Evolutionary conservation across 192 early-diverging fungal species (phyloP).

Genomic region (Coemansia sp.): DNA sequence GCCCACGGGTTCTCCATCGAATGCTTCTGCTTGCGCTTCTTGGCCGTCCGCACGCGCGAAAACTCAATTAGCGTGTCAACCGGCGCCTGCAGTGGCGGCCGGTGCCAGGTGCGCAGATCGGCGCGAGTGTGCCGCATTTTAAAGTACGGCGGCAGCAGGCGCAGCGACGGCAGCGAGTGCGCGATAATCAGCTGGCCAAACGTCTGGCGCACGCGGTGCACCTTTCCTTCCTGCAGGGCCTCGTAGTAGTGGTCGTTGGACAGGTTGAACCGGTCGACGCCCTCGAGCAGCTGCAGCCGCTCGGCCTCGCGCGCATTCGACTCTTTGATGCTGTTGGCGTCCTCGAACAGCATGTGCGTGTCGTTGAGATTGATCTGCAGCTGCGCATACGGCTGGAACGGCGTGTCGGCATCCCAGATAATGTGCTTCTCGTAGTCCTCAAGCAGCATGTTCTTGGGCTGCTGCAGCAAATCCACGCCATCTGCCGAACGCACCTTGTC

Average conservation of each 20-base stretch:
- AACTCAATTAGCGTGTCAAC: conserved; percentile 62
- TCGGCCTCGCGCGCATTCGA: conserved; percentile 58
- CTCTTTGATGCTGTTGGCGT: conserved; percentile 41
- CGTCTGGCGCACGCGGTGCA: conserved; percentile 79
- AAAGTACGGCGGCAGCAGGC: conserved; percentile 72
- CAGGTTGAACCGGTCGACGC: conserved; percentile 76
- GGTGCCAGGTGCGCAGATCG: conserved; percentile 86
- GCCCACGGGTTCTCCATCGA: conserved; percentile 68
- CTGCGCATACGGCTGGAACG: conserved; percentile 54
- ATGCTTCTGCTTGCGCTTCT: conserved; percentile 68
- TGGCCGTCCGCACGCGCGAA: conserved; percentile 66
- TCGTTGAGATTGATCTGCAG: conserved; percentile 66
- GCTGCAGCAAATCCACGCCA: conserved; percentile 8
- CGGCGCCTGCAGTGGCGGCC: conserved; percentile 70
- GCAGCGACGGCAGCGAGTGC: conserved; percentile 84
- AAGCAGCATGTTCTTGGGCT: conserved; percentile 20
- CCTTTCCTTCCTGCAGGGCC: conserved; percentile 57
- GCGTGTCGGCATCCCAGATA: conserved; percentile 70
- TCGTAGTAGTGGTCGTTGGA: conserved; percentile 89
- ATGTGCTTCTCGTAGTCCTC: conserved; percentile 70
- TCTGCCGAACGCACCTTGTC: too few relatives aligned
- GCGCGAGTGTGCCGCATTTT: conserved; percentile 75
- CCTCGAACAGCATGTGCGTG: conserved; percentile 71
- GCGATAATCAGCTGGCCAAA: conserved; percentile 79
- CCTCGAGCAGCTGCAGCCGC: conserved; percentile 54